Base-by-base conservation (phyloP, 108 stramenopile genomes). In the Cyclostephanos tholiformis region DNA sequence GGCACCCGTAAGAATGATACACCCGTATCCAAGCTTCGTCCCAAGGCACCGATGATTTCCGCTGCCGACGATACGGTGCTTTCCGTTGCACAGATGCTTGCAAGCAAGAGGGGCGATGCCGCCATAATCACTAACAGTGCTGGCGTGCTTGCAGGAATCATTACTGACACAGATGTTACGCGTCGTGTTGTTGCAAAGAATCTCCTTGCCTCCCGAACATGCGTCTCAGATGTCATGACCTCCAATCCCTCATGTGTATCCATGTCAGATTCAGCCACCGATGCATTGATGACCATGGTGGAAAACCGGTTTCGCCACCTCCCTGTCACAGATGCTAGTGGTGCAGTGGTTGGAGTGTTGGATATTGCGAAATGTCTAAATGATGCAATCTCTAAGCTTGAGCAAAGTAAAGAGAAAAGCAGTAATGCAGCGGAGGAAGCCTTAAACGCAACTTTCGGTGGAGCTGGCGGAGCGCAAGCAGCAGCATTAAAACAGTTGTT, bases 291-390 rank as follows among this genome's bases (percentile, higher is more conserved):
- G 11, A 90, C 88, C 26, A 98, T 98, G 97, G 86, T 97, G 43
- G 94, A 96, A 72, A 95, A 95, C 76, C 91, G 82, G 43, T 95
- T 96, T 79, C 79, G 97, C 11, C 97, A 97, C 72, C 83, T 97
- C 55, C 97, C 97, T 32, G 97, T 97, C 27, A 79, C 92, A 14
- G 96, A 96, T 60, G 84, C 85, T 38, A 81, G 80, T 62, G 95
- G 93, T 4, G 74, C 80, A 16, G 91, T 97, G 26, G 92, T 92
- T 27, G 97, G 97, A 2, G 65, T 97, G 60, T 82, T 98, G 53
- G 96, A 96, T 74, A 98, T 98, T 59, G 97, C 95, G 6, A 97
- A 97, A 72, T 97, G 96, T 53, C 76, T 98, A 83, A 94, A 96
- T 79, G 96, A 97, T 77, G 97, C 96, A 2, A 94, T 98, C 59